Evolutionary conservation across 495 filamentous ascomycete genomes (phyloP).

Genomic region (Penicillium canariense): DNA sequence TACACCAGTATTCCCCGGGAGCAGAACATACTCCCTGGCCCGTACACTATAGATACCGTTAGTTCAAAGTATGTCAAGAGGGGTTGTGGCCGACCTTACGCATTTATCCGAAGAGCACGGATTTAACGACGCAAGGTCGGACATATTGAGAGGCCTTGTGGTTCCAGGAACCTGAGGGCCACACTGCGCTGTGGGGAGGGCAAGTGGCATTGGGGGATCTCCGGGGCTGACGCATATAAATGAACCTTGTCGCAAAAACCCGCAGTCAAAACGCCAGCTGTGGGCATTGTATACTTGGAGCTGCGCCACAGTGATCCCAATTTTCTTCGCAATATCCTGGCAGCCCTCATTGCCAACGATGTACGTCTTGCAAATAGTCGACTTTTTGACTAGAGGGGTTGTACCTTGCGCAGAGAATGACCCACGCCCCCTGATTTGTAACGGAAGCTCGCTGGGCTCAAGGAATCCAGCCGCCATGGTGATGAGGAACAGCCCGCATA

Average conservation of each 20-base stretch:
- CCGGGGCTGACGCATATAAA: slow-evolving; percentile 10
- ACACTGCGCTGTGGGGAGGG: not conserved
- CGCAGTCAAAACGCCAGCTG: slow-evolving; percentile 4
- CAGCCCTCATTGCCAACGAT: slow-evolving; percentile 1
- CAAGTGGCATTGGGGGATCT: slow-evolving; percentile 8
- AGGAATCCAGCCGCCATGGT: not conserved
- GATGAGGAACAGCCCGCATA: slow-evolving; percentile 1
- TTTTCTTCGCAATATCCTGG: not conserved
- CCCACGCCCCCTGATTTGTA: not conserved
- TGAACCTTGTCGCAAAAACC: not conserved
- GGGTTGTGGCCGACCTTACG: not conserved
- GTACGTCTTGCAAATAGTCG: slow-evolving; percentile 5
- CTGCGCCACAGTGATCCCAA: not conserved
- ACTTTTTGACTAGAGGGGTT: not conserved
- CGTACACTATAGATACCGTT: not conserved
- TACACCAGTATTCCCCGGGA: not conserved
- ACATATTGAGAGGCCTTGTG: not conserved
- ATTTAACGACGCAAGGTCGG: slow-evolving; percentile 7
- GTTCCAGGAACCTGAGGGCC: slow-evolving; percentile 8
- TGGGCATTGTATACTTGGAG: slow-evolving; percentile 7
- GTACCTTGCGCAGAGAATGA: not conserved
- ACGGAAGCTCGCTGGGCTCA: not conserved
- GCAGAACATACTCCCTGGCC: not conserved
- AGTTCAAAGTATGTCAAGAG: not conserved
- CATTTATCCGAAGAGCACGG: slow-evolving; percentile 4